Evolutionary conservation across 345 rosid species (phyloP).

Genomic region (Citrus unshiu): DNA sequence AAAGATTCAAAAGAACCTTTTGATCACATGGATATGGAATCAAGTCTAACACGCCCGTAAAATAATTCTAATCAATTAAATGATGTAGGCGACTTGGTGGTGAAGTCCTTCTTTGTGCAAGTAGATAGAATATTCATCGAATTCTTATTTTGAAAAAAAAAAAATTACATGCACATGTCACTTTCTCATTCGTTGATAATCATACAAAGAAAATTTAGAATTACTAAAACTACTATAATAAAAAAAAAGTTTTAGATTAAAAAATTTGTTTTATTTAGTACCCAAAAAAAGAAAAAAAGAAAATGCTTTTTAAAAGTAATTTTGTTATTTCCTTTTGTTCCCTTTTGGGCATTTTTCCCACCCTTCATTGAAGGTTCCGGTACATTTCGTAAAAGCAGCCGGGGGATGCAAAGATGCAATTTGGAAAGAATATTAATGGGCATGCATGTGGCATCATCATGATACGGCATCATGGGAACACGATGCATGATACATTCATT

Average conservation of each 20-base stretch:
- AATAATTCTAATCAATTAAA: neutral
- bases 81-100: neutral
- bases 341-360: neutral
- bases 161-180: neutral
- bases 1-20: conserved; percentile 8
- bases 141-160: neutral
- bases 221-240: neutral
- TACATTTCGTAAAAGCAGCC: neutral
- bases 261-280: too few species aligned
- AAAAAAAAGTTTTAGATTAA: too few species aligned
- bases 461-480: neutral
- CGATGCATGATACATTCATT: neutral
- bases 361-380: conserved; percentile 13
- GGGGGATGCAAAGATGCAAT: too few species aligned
- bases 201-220: too few species aligned
- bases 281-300: too few species aligned
- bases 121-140: conserved; percentile 13
- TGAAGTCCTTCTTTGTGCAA: neutral
- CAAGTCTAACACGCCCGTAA: neutral
- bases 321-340: too few species aligned
- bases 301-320: too few species aligned
- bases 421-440: neutral
- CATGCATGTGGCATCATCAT: neutral
- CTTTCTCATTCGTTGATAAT: neutral
- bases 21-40: conserved; percentile 35